Evolutionary conservation across 2,329 filamentous ascomycete genomes (phyloP).

Genomic region (Macrophomina pseudophaseolina): DNA sequence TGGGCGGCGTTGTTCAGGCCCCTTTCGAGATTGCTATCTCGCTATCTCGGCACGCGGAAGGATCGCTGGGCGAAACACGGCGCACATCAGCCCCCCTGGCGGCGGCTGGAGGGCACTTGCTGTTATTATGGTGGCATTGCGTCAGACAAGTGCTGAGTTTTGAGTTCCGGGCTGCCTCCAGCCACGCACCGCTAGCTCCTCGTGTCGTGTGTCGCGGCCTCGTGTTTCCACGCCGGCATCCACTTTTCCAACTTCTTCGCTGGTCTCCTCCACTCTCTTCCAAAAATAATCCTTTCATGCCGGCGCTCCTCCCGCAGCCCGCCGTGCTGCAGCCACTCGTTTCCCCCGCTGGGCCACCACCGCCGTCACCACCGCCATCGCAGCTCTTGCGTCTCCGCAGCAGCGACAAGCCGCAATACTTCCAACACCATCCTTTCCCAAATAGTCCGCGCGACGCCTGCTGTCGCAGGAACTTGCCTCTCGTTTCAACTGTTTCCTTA

Average conservation of each 20-base stretch:
- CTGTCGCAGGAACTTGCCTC: background rate
- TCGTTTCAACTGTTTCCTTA: background rate
- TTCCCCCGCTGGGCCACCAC: background rate
- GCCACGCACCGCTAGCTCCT: background rate
- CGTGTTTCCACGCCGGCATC: background rate
- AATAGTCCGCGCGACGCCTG: background rate
- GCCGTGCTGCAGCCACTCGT: too few relatives aligned
- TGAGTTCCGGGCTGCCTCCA: background rate
- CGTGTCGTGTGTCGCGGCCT: constrained; percentile 6
- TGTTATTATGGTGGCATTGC: constrained; percentile 2
- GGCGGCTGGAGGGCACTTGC: background rate
- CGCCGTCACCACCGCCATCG: background rate
- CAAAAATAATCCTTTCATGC: background rate
- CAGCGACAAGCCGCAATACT: background rate
- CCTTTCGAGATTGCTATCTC: constrained; percentile 14
- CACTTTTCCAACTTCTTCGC: background rate
- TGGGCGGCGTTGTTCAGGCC: background rate
- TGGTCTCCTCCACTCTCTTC: constrained; percentile 2
- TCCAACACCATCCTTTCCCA: background rate
- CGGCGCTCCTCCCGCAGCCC: background rate
- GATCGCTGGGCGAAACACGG: background rate
- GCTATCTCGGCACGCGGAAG: constrained; percentile 1
- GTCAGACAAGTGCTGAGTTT: background rate
- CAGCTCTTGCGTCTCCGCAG: background rate
- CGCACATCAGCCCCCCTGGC: background rate